phyloP scores from a whole-genome alignment of 495 filamentous ascomycete species.

The Margaritispora aquatica region DNA sequence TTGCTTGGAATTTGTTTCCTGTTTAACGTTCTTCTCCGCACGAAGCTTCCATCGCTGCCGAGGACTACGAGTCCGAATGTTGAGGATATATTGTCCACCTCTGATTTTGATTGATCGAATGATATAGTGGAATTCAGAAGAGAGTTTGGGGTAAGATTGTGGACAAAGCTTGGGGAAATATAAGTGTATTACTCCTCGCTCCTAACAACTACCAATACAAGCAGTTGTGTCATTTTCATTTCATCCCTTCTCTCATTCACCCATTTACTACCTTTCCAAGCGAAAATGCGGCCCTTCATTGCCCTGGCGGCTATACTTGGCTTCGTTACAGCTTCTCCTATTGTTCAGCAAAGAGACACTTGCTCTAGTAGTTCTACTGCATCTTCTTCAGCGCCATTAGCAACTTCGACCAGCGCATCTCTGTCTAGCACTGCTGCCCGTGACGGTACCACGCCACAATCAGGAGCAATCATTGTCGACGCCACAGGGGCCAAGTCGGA shows the following conservation, averaged over 20 bases:
- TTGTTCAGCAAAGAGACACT: not conserved
- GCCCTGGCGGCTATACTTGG: not conserved
- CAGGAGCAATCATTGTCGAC: conserved; percentile 16
- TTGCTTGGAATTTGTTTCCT: not conserved
- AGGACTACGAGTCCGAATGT: not conserved
- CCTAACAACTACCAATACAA: too few relatives aligned
- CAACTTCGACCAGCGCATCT: too few relatives aligned
- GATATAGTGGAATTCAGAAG: too few relatives aligned
- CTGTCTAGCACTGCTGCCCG: too few relatives aligned
- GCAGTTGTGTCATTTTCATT: not conserved
- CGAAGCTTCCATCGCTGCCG: not conserved
- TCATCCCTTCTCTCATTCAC: not conserved
- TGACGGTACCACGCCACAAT: conserved; percentile 1
- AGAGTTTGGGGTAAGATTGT: too few relatives aligned
- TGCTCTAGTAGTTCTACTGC: too few relatives aligned
- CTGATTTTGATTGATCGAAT: too few relatives aligned
- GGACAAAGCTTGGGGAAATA: too few relatives aligned
- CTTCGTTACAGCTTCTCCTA: not conserved
- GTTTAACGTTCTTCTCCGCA: not conserved
- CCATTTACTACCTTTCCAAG: not conserved
- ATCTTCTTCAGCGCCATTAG: too few relatives aligned
- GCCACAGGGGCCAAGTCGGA: not conserved
- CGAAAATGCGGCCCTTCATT: not conserved
- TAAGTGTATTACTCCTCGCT: too few relatives aligned
- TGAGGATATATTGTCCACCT: not conserved